phyloP scores from a whole-genome alignment of 208 protist genomes.

The Crithidia mellificae region DNA sequence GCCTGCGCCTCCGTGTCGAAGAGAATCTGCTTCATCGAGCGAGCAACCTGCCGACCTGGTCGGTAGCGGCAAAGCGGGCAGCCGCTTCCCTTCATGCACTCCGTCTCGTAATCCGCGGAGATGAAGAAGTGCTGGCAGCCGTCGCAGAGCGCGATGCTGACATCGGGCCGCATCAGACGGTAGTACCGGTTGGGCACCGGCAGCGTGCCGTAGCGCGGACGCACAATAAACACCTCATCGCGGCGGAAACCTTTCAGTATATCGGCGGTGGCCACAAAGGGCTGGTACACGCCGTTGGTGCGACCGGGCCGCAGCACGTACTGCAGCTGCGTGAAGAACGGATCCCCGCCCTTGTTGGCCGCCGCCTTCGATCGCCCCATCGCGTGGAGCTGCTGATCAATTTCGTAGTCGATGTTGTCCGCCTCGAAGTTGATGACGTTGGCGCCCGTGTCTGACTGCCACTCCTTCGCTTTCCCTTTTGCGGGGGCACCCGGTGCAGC shows the following conservation, averaged over 20 bases:
- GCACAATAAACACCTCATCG: constrained; percentile 90
- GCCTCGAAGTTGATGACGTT: constrained; percentile 90
- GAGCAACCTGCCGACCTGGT: constrained; percentile 55
- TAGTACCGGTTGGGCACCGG: constrained; percentile 89
- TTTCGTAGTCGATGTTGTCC: constrained; percentile 89
- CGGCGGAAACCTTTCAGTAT: constrained; percentile 80
- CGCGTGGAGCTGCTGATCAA: constrained; percentile 79
- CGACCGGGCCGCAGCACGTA: constrained; percentile 75
- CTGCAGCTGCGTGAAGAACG: constrained; percentile 89
- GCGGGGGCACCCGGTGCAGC: background rate
- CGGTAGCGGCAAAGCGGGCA: constrained; percentile 91
- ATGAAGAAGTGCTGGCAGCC: constrained; percentile 95
- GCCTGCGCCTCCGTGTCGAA: constrained; percentile 34
- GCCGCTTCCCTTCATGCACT: constrained; percentile 83
- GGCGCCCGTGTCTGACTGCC: constrained; percentile 63
- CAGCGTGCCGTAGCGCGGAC: constrained; percentile 59
- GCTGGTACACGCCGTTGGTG: constrained; percentile 74
- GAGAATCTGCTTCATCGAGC: constrained; percentile 69
- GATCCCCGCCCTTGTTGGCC: constrained; percentile 76
- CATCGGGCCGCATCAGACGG: constrained; percentile 77
- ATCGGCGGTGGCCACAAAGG: constrained; percentile 78
- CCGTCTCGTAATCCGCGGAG: constrained; percentile 88
- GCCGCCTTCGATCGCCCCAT: constrained; percentile 69
- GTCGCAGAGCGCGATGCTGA: constrained; percentile 79
- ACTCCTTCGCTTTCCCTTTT: constrained; percentile 35